Conservation (phyloP, 345 rosid species). For the Eucalyptus pauciflora region DNA sequence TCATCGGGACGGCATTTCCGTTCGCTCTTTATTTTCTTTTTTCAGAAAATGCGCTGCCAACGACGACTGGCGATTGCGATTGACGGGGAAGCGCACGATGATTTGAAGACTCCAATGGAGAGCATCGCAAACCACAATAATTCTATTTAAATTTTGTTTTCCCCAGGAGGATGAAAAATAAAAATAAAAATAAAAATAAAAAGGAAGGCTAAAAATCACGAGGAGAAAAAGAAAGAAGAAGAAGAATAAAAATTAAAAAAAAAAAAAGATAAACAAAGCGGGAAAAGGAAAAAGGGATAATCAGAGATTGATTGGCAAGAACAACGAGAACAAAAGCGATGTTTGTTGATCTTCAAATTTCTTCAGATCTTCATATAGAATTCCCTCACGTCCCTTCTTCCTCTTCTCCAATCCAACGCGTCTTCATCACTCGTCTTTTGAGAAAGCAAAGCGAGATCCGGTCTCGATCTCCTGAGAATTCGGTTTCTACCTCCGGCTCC, state of each 20-base stretch:
- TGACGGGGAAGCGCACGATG: neutral
- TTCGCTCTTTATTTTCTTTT: neutral
- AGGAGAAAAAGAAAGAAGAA: neutral
- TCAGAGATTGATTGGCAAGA: conserved; percentile 1
- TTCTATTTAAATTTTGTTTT: conserved; percentile 16
- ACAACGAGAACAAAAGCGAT: neutral
- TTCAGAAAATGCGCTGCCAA: neutral
- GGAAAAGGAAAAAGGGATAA: conserved; percentile 5
- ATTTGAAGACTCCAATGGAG: neutral
- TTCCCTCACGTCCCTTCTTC: neutral
- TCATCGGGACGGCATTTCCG: neutral
- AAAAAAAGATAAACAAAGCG: neutral
- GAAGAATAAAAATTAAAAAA: neutral
- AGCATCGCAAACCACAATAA: conserved; percentile 3
- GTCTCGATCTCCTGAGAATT: neutral
- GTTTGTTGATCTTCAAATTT: neutral
- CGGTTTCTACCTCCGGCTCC: neutral
- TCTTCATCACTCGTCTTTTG: neutral
- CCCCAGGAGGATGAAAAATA: neutral
- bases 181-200: neutral
- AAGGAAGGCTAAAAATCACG: neutral
- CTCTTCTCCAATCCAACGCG: neutral
- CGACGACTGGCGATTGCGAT: neutral
- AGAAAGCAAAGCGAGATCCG: neutral
- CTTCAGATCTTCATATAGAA: neutral